These are phyloP conservation scores for Cyphellophora europaea DNA, from an alignment of 2,329 filamentous ascomycete species.

Conservation along the genomic window DNA sequence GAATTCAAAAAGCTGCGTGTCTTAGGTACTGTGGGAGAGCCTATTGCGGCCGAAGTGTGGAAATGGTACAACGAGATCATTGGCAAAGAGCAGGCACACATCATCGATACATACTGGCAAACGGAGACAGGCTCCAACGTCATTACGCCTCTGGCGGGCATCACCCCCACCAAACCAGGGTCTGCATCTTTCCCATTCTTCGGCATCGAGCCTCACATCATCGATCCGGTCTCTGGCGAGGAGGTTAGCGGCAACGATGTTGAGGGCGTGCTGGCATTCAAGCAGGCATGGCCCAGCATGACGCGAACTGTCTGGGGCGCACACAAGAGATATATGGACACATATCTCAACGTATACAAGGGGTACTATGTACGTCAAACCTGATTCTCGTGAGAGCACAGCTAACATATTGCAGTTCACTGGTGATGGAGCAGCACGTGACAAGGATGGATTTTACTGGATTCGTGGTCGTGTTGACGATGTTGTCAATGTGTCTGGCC, in stretches of 20 bases:
- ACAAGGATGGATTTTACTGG: constrained; percentile 99
- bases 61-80: constrained; percentile 98
- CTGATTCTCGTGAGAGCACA: background rate
- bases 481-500: constrained; percentile 94
- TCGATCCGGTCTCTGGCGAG: constrained; percentile 89
- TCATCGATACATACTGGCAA: constrained; percentile 99
- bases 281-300: constrained; percentile 98
- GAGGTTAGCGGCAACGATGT: constrained; percentile 94
- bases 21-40: constrained; percentile 90
- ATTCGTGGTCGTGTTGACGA: constrained; percentile 97
- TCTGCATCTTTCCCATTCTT: constrained; percentile 96
- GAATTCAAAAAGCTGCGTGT: constrained; percentile 84
- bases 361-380: constrained; percentile 79
- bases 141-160: constrained; percentile 83
- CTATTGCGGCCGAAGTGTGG: constrained; percentile 96
- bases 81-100: constrained; percentile 83
- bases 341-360: constrained; percentile 94
- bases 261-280: constrained; percentile 92
- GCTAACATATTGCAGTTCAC: constrained; percentile 32
- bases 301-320: constrained; percentile 94
- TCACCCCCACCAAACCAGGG: constrained; percentile 94
- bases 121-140: constrained; percentile 97
- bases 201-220: constrained; percentile 93
- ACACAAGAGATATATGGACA: constrained; percentile 98
- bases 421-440: constrained; percentile 80